Base-by-base conservation (phyloP, 768 basidiomycete genomes). In the Lyophyllum atratum region DNA sequence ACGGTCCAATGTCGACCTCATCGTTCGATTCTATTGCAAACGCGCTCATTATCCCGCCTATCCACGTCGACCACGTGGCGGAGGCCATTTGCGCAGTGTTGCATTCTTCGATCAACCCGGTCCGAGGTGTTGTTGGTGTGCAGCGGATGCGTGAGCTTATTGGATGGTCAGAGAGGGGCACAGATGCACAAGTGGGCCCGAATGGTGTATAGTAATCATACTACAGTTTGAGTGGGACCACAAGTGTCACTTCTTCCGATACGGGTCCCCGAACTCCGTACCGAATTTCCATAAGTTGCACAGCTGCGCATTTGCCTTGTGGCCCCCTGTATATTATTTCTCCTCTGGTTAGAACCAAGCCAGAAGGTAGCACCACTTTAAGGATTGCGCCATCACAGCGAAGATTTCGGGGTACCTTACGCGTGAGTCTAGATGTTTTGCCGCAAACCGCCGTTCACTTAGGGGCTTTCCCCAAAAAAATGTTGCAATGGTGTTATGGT, bases 61-160 rank as follows among this genome's bases (percentile, higher is more conserved):
- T 98, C 42, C 96, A 98, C 66, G 94, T 98, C 21, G 97, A 99
- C 64, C 93, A 95, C 59, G 93, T 98, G 44, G 97, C 90, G 2
- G 85, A 88, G 63, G 92, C 94, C 0, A 81, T 93, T 7, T 85
- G 89, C 57, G 78, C 86, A 19, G 80, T 83, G 33, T 75, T 87
- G 55, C 81, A 86, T 64, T 72, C 73, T 63, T 72, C 74, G 34
- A 65, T 67, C 47, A 76, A 73, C 29, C 78, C 79, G 42, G 74
- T 93, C 46, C 69, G 67, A 51, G 92, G 91, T 42, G 83, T 87
- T 21, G 75, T 93, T 26, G 87, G 81, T 10, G 91, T 94, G 54
- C 69, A 68, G 55, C 76, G 78, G 62, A 95, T 96, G 89, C 80
- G 89, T 59, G 78, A 85, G 64, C 71, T 94, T 47, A 81, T 93